These are phyloP conservation scores for Nicotiana paniculata DNA, from an alignment of 257 asterid species.

Conservation along the genomic window DNA sequence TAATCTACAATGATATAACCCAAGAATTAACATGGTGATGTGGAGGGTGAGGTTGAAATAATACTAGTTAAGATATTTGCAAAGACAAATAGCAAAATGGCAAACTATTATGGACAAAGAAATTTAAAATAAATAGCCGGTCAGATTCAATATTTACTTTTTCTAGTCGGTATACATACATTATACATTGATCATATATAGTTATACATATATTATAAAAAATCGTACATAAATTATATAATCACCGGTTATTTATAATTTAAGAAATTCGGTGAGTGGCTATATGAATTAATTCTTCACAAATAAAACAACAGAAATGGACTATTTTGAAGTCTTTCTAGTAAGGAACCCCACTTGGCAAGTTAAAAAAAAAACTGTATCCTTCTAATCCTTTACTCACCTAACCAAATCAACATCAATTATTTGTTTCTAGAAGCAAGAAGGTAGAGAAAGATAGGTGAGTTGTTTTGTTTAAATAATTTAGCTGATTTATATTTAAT, in stretches of 20 bases:
- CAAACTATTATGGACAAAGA: background rate
- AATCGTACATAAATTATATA: too few relatives aligned
- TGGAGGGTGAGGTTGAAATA: background rate
- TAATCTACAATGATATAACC: too few relatives aligned
- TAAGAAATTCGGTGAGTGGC: too few relatives aligned
- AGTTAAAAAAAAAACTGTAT: background rate
- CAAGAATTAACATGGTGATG: background rate
- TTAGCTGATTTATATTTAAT: background rate
- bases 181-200: too few relatives aligned
- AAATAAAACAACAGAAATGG: background rate
- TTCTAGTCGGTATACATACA: too few relatives aligned
- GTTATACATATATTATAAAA: too few relatives aligned
- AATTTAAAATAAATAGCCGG: background rate
- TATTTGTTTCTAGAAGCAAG: slow-evolving; percentile 25
- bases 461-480: background rate
- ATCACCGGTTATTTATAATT: too few relatives aligned
- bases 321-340: background rate
- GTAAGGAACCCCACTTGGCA: background rate
- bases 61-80: background rate
- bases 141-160: too few relatives aligned
- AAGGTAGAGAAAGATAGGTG: slow-evolving; percentile 19
- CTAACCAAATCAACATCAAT: slow-evolving; percentile 13
- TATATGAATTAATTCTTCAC: too few relatives aligned
- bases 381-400: background rate
- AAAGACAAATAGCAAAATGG: background rate